These are phyloP conservation scores for Arachis hypogaea DNA, from an alignment of 306 rosid genomes.

Conservation along the genomic window DNA sequence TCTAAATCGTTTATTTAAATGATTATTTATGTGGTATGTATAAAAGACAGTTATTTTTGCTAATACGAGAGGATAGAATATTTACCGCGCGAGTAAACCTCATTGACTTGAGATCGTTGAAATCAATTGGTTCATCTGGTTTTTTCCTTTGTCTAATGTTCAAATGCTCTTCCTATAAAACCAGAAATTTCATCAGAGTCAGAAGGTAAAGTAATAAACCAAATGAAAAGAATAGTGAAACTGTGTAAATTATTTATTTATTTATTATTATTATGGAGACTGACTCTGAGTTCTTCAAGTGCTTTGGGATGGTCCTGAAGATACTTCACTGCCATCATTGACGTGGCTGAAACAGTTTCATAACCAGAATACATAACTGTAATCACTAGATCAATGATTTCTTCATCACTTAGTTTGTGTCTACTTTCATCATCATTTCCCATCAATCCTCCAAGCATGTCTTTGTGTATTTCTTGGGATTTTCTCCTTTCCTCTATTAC, in stretches of 20 bases:
- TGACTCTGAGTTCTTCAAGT: slow-evolving; percentile 88
- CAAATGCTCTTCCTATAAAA: slow-evolving; percentile 78
- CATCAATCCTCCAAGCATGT: slow-evolving; percentile 78
- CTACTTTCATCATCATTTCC: slow-evolving; percentile 57
- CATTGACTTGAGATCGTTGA: slow-evolving; percentile 80
- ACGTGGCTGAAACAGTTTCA: slow-evolving; percentile 96
- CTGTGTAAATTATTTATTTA: not conserved
- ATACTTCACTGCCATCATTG: slow-evolving; percentile 98
- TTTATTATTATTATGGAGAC: slow-evolving; percentile 28
- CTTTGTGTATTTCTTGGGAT: slow-evolving; percentile 57
- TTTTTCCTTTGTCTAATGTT: slow-evolving; percentile 75
- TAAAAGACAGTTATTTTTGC: no score
- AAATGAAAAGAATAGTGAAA: not conserved
- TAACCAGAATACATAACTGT: slow-evolving; percentile 89
- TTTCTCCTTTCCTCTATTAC: slow-evolving; percentile 69
- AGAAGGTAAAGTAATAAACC: slow-evolving; percentile 4
- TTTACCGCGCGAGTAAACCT: slow-evolving; percentile 93
- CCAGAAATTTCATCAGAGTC: slow-evolving; percentile 24
- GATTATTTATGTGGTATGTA: no score
- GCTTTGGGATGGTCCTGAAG: slow-evolving; percentile 90
- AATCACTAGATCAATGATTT: slow-evolving; percentile 78
- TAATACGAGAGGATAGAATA: not conserved
- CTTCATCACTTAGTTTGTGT: slow-evolving; percentile 72
- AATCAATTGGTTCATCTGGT: slow-evolving; percentile 69
- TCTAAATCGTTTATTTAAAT: no score